A percentile compares a stretch with the other conserved stretches of the same genome.
Evolutionary conservation across 2,329 filamentous ascomycete species (phyloP).

Genomic region (Cladosporium phlei): DNA sequence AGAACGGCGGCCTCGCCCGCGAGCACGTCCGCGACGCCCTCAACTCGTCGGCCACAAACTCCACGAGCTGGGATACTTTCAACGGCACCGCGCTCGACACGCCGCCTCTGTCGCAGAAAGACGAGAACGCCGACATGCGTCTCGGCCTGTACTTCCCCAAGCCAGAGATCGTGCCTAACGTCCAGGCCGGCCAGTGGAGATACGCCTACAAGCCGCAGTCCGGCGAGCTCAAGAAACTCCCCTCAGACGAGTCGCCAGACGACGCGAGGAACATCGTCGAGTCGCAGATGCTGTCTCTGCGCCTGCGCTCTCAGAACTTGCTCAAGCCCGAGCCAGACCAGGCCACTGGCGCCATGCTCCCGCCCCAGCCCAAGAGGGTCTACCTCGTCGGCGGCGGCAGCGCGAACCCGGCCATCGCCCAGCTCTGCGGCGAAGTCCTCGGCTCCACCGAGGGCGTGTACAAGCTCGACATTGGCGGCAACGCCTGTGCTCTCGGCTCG

Average conservation of each 20-base stretch:
- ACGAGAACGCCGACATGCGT: conserved; percentile 57
- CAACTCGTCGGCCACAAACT: conserved; percentile 45
- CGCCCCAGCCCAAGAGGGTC: conserved; percentile 79
- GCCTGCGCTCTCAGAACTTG: conserved; percentile 74
- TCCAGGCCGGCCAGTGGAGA: conserved; percentile 80
- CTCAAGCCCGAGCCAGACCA: conserved; percentile 44
- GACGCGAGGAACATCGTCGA: conserved; percentile 87
- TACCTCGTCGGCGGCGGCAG: conserved; percentile 94
- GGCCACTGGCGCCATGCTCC: conserved; percentile 53
- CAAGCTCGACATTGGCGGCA: conserved; percentile 87
- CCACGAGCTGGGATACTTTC: conserved; percentile 68
- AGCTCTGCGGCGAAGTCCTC: conserved; percentile 79
- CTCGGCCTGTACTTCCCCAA: conserved; percentile 92
- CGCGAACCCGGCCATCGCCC: conserved; percentile 81
- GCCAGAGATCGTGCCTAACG: conserved; percentile 91
- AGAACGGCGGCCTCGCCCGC: conserved; percentile 90
- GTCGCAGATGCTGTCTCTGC: conserved; percentile 88
- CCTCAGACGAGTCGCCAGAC: conserved; percentile 46
- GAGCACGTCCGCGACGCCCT: conserved; percentile 83
- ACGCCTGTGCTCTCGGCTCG: conserved; percentile 87
- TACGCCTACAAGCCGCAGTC: conserved; percentile 57
- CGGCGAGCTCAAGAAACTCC: conserved; percentile 37
- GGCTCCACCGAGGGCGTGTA: conserved; percentile 88
- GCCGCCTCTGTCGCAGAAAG: conserved; percentile 62
- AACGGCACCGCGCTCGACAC: conserved; percentile 67